A percentile compares a stretch with the other conserved stretches of the same genome.
Conservation (phyloP, 2,329 filamentous ascomycete species). For the Claviceps sp. region DNA sequence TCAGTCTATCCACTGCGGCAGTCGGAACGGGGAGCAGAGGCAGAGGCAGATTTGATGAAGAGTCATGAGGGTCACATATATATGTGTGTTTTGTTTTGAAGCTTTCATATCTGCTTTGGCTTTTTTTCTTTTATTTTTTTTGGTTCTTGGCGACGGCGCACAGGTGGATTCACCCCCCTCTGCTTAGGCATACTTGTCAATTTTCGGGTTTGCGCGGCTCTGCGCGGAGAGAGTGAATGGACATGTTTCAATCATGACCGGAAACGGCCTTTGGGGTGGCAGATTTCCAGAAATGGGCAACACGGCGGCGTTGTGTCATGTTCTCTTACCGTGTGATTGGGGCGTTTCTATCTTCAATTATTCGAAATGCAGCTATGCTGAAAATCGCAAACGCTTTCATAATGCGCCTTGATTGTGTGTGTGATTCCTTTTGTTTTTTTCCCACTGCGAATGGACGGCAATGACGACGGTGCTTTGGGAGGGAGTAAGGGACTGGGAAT, state of each 20-base stretch:
- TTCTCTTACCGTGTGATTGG: background rate
- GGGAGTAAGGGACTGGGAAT: too few relatives aligned
- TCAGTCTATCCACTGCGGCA: slow-evolving; percentile 37
- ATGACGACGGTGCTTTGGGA: too few relatives aligned
- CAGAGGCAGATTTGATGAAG: slow-evolving; percentile 25
- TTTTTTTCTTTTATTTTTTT: background rate
- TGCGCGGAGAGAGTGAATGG: background rate
- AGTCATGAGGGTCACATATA: slow-evolving; percentile 15
- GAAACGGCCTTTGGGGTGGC: background rate
- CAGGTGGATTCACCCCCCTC: background rate
- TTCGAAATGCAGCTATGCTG: too few relatives aligned
- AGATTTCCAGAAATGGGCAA: background rate
- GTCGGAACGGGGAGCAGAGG: slow-evolving; percentile 26
- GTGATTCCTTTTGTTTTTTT: background rate
- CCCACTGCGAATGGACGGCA: background rate
- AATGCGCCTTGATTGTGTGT: too few relatives aligned
- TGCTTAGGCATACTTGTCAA: background rate
- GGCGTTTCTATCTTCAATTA: too few relatives aligned
- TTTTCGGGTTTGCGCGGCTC: background rate
- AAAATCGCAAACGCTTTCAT: too few relatives aligned
- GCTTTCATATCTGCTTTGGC: background rate
- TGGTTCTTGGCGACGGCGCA: slow-evolving; percentile 9
- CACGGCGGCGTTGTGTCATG: background rate
- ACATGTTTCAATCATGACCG: background rate
- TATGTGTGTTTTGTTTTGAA: background rate